These are phyloP conservation scores for Barnettozyma populi DNA, from an alignment of 805 yeast species.

Conservation along the genomic window DNA sequence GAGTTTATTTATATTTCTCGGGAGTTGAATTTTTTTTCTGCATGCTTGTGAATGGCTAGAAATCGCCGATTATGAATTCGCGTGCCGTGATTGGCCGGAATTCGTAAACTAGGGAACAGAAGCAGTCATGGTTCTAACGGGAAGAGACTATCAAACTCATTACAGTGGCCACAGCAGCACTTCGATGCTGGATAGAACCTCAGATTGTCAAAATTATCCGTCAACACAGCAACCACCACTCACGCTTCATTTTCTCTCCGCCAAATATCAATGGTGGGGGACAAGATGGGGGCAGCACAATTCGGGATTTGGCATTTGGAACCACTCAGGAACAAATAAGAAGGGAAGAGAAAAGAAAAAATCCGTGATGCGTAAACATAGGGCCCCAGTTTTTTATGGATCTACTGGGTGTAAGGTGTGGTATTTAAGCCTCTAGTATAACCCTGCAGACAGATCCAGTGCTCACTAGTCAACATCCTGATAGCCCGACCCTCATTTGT, in stretches of 20 bases:
- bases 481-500: not conserved
- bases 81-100: conserved; percentile 19
- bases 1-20: conserved; percentile 10
- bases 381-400: not conserved
- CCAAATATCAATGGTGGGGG: not conserved
- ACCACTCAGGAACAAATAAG: too few species aligned
- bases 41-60: conserved; percentile 19
- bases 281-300: not conserved
- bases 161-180: not conserved
- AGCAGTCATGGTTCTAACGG: not conserved
- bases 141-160: not conserved
- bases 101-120: not conserved
- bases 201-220: too few species aligned
- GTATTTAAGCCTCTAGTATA: not conserved
- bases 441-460: not conserved
- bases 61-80: conserved; percentile 23
- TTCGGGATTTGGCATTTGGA: not conserved
- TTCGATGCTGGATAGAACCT: too few species aligned
- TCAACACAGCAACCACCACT: not conserved
- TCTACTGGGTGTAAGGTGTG: not conserved
- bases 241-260: not conserved
- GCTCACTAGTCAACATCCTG: not conserved
- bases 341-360: not conserved
- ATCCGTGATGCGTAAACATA: too few species aligned
- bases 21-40: not conserved